A percentile compares a stretch with the other conserved stretches of the same genome.
phyloP scores from a whole-genome alignment of 1,284 basidiomycete genomes.

The Austroboletus rostrupii region DNA sequence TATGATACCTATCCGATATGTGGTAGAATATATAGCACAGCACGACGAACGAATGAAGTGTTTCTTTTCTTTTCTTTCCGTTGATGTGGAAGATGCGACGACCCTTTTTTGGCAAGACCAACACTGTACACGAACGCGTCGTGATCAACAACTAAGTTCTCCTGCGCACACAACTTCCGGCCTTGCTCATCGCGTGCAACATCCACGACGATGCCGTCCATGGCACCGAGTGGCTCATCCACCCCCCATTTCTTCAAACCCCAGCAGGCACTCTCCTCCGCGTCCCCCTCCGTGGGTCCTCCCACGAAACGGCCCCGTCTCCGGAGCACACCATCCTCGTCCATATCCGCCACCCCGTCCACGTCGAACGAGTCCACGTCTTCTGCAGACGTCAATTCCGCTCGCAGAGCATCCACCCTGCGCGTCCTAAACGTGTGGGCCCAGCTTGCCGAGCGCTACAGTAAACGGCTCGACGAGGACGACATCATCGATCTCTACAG shows the following conservation, averaged over 20 bases:
- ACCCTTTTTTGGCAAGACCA: slow-evolving; percentile 17
- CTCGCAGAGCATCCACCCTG: slow-evolving; percentile 51
- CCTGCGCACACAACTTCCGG: not conserved
- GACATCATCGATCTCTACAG: slow-evolving; percentile 68
- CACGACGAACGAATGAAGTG: slow-evolving; percentile 8
- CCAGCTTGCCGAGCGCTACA: slow-evolving; percentile 61
- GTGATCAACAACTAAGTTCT: slow-evolving; percentile 18
- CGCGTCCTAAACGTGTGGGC: slow-evolving; percentile 63
- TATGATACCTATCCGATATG: slow-evolving; percentile 15
- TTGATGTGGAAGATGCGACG: not conserved
- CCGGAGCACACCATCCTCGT: slow-evolving; percentile 28
- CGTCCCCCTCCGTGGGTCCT: slow-evolving; percentile 27
- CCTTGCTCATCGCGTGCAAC: slow-evolving; percentile 7
- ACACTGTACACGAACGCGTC: slow-evolving; percentile 11
- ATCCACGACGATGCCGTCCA: slow-evolving; percentile 14
- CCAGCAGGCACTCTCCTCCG: slow-evolving; percentile 19
- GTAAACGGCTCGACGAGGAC: slow-evolving; percentile 64
- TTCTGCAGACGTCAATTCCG: slow-evolving; percentile 43
- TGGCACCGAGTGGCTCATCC: not conserved
- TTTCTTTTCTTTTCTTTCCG: no score
- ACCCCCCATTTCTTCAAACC: slow-evolving; percentile 12
- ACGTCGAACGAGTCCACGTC: slow-evolving; percentile 25
- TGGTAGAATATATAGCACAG: slow-evolving; percentile 14
- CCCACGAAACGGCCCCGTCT: slow-evolving; percentile 38
- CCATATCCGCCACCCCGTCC: slow-evolving; percentile 26